Base-by-base conservation (phyloP, 2,329 filamentous ascomycete genomes). In the Beauveria sp. region DNA sequence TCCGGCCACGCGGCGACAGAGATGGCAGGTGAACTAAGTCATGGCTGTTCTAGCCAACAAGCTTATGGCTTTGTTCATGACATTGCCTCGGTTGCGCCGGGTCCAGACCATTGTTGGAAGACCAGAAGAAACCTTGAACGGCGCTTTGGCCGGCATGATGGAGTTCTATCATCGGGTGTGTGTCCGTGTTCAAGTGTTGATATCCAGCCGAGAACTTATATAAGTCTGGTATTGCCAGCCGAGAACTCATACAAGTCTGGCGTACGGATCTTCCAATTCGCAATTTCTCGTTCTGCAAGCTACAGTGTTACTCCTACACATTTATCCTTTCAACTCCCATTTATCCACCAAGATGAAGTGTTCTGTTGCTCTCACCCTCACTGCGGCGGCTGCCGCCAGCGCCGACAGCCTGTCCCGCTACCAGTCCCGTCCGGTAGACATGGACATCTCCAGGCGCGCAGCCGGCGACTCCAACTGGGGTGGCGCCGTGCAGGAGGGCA, bases 401-500 rank as follows among this genome's bases (percentile, higher is more conserved):
- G 46, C 56, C 16, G 42, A 58, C 16, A 40, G n/a, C 20, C 46
- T 20, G 5, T 22, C 45, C 18, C 43, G 45, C 26, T 47, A 24
- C 28, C 20, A 16, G 18, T 34, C 34, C 56, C 10, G 30, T 6
- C 26, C 26, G 24, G 45, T 47, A 10, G n/a, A 7, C 26, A 38
- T 26, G 3, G 14, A 12, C 8, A 22, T 10, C 3, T 34, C 49
- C 22, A 34, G 34, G 30, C 42, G 56, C n/a, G 26, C 34, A 3
- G 16, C 1, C 28, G 34, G 20, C 28, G 28, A 49, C 43, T 49
- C 24, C 56, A 49, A 49, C 26, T 58, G 56, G 56, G 56, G 26
- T 9, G 56, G 56, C 18, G 20, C 40, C 22, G 54, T 62, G 24
- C 61, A 60, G 42, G 26, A 55, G 24, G 61, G 61, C 34, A 20